These are phyloP conservation scores for Suillus paluster DNA, from an alignment of 768 basidiomycete species.

Conservation along the genomic window DNA sequence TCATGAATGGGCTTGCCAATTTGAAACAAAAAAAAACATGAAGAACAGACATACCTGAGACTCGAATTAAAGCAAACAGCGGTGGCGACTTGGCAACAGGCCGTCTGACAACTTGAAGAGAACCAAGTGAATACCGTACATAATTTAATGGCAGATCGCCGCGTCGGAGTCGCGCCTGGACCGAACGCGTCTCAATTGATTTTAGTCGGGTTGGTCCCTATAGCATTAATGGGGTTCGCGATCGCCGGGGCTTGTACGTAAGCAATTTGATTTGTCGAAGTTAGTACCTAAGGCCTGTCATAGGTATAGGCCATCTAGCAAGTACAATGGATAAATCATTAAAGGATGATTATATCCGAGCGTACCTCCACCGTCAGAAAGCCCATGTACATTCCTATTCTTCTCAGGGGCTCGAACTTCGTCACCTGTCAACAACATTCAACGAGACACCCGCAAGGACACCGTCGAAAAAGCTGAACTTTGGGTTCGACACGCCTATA, in stretches of 20 bases:
- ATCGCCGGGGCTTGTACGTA: neutral
- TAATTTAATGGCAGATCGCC: conserved; percentile 1
- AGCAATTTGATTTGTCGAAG: neutral
- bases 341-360: conserved; percentile 44
- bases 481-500: conserved; percentile 59
- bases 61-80: conserved; percentile 1
- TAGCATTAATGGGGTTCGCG: neutral
- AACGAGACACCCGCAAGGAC: conserved; percentile 20
- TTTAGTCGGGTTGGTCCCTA: neutral
- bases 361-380: conserved; percentile 56
- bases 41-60: neutral
- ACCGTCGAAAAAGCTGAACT: conserved; percentile 20
- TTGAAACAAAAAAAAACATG: neutral
- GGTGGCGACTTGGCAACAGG: neutral
- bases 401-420: conserved; percentile 38
- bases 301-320: too few relatives aligned
- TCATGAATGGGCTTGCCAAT: neutral
- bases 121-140: conserved; percentile 1
- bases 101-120: neutral
- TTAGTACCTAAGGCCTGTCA: too few relatives aligned
- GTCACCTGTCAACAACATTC: conserved; percentile 11
- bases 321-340: conserved; percentile 42
- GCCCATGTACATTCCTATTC: conserved; percentile 48
- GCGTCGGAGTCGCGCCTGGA: neutral
- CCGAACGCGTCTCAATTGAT: neutral